Base-by-base conservation (phyloP, 1,139 yeast genomes). In the Pichia sp. region DNA sequence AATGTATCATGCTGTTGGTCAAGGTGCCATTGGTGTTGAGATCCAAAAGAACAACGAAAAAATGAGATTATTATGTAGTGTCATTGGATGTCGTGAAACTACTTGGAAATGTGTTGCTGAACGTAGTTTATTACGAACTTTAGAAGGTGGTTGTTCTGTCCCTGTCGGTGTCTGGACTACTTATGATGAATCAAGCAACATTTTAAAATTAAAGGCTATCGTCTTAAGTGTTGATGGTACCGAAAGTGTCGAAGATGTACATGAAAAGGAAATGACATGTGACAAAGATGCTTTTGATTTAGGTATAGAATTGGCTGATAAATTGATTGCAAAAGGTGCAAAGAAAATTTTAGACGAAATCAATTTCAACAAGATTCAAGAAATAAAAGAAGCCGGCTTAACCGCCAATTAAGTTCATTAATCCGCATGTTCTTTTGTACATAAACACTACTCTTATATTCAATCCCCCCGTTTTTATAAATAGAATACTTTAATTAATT, bases 131-230 rank as follows among this genome's bases (percentile, higher is more conserved):
- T 81, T 93, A 89, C 77, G 95, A 65, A 76, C 86, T 33, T 74
- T 93, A 52, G 98, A 93, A 70, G 99, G 99, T 52, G 99, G 99
- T 15, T 93, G 99, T 69, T 88, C 96, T 0, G 97, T 93, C 10
- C 99, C 99, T 11, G 87, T 93, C 57, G 99, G 99, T 41, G 61
- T 61, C 32, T 96, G 89, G 42, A 77, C 84, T 49, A 60, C 63
- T 6, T 85, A 74, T 57, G 69, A 83, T 57, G 69, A 83, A 57
- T 62, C 57, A 2, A 72, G 79, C 0, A 66, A 72, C 32, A 55
- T 53, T 15, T 69, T 85, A 48, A 56, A 66, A 12, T 71, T 93
- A 56, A 77, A 77, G 52, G 96, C 90, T 6, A 76, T 86, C 39
- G 94, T 93, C 27, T 88, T 91, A 20, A 79, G 86, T 52, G 93